A percentile compares a stretch with the other conserved stretches of the same genome.
phyloP scores from a whole-genome alignment of 1,284 basidiomycete genomes.

The Apiotrichum brassicae region DNA sequence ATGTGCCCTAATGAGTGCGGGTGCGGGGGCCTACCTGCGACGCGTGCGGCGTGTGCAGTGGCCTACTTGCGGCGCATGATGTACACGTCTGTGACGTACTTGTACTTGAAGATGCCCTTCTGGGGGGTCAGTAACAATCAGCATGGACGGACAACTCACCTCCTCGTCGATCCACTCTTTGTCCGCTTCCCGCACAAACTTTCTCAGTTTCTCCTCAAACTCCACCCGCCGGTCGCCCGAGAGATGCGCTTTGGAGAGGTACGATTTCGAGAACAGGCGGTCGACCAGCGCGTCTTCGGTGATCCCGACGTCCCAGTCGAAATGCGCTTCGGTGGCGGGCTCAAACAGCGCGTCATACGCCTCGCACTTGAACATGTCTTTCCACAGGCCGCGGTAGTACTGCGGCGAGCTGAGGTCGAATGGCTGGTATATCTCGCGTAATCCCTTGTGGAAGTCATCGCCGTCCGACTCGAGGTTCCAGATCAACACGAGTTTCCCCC shows the following conservation, averaged over 20 bases:
- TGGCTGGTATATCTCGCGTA: conserved; percentile 31
- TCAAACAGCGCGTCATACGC: conserved; percentile 34
- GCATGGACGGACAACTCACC: conserved; percentile 16
- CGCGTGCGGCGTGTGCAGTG: not conserved
- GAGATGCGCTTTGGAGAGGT: conserved; percentile 35
- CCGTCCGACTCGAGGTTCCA: conserved; percentile 42
- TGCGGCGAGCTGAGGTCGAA: conserved; percentile 39
- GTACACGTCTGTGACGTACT: conserved; percentile 34
- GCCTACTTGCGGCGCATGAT: conserved; percentile 25
- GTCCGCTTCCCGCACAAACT: conserved; percentile 21
- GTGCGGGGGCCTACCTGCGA: conserved; percentile 9
- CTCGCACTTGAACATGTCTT: conserved; percentile 26
- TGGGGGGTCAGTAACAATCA: conserved; percentile 9
- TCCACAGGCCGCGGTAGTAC: conserved; percentile 38
- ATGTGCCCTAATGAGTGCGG: not conserved
- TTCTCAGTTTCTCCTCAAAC: conserved; percentile 23
- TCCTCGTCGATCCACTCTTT: conserved; percentile 40
- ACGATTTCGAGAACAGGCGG: conserved; percentile 40
- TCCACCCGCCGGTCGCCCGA: conserved; percentile 23
- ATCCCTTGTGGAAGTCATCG: conserved; percentile 17
- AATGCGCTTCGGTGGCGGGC: conserved; percentile 18
- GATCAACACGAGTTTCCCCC: conserved; percentile 39
- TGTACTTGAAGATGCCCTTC: conserved; percentile 35
- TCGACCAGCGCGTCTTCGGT: conserved; percentile 35
- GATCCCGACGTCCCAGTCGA: conserved; percentile 25